Percentiles rank a stretch among this genome's conserved stretches.
Evolutionary conservation across 371 early-diverging fungal genomes (phyloP).

Genomic region (Rhizopus delemar): DNA sequence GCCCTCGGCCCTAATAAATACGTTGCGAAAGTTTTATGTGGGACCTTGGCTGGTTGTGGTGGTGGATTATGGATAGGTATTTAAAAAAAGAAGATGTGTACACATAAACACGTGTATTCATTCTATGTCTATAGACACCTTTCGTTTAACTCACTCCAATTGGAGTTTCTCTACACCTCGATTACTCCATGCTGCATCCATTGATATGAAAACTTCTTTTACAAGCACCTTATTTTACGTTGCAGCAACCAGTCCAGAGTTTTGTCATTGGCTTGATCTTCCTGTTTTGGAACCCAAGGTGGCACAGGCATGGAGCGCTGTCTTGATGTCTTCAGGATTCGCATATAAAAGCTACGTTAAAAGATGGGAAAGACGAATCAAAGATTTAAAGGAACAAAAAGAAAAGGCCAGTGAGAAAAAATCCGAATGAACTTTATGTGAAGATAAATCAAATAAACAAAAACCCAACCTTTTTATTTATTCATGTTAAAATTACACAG

Average conservation of each 20-base stretch:
- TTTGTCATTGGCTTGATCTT: constrained; percentile 29
- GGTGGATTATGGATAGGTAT: constrained; percentile 58
- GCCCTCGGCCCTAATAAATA: constrained; percentile 43
- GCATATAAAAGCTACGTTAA: constrained; percentile 31
- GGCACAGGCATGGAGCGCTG: constrained; percentile 48
- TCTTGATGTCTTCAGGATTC: constrained; percentile 32
- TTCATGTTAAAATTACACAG: background rate
- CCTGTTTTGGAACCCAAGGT: constrained; percentile 22
- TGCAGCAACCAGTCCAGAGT: constrained; percentile 24
- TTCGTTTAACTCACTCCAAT: constrained; percentile 38
- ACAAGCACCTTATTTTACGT: constrained; percentile 40
- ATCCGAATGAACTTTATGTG: background rate
- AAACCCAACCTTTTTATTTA: no score
- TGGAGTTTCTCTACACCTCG: constrained; percentile 53
- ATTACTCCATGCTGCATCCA: constrained; percentile 33
- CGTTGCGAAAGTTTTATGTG: constrained; percentile 57
- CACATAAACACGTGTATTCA: background rate
- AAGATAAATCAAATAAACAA: no score
- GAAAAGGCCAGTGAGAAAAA: constrained; percentile 6
- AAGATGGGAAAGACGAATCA: constrained; percentile 21
- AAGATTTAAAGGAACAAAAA: constrained; percentile 16
- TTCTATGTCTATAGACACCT: constrained; percentile 39
- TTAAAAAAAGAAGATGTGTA: background rate
- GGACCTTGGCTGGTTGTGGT: constrained; percentile 57
- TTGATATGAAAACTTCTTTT: constrained; percentile 46